Percentiles rank a stretch among this genome's conserved stretches.
These are phyloP conservation scores for Aureobasidium leucospermi DNA, from an alignment of 2,329 filamentous ascomycete species.

Conservation along the genomic window DNA sequence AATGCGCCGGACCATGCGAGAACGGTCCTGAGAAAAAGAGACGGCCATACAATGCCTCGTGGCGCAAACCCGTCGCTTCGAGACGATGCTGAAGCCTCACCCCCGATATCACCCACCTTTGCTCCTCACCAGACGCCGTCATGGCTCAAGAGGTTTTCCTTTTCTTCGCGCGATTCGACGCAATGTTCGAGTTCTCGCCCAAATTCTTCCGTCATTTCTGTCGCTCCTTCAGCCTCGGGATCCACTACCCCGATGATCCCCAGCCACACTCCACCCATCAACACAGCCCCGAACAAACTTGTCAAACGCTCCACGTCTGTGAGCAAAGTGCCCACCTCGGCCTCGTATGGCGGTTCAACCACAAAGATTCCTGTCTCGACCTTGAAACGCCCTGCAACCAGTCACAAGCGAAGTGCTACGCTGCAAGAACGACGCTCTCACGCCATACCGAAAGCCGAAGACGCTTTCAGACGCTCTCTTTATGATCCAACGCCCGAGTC, in stretches of 20 bases:
- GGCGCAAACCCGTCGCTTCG: background rate
- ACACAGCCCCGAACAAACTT: constrained; percentile 58
- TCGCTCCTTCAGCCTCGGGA: constrained; percentile 35
- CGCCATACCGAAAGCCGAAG: constrained; percentile 3
- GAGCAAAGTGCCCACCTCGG: constrained; percentile 40
- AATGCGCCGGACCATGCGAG: constrained; percentile 15
- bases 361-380: constrained; percentile 58
- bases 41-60: constrained; percentile 9
- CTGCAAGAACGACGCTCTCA: constrained; percentile 39
- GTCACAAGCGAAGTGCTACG: constrained; percentile 68
- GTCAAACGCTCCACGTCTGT: constrained; percentile 64
- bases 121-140: constrained; percentile 7
- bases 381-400: constrained; percentile 67
- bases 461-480: constrained; percentile 10
- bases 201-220: constrained; percentile 56
- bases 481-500: background rate
- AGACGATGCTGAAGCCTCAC: background rate
- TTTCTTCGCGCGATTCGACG: constrained; percentile 26
- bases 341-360: constrained; percentile 35
- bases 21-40: constrained; percentile 15
- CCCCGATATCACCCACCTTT: constrained; percentile 12
- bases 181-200: constrained; percentile 52
- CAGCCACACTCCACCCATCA: constrained; percentile 22
- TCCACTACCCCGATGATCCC: constrained; percentile 59
- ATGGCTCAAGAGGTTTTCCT: constrained; percentile 11